Percentiles rank a stretch among this genome's conserved stretches.
Conservation (phyloP, 257 asterid species). For the Primulina tabacum region DNA sequence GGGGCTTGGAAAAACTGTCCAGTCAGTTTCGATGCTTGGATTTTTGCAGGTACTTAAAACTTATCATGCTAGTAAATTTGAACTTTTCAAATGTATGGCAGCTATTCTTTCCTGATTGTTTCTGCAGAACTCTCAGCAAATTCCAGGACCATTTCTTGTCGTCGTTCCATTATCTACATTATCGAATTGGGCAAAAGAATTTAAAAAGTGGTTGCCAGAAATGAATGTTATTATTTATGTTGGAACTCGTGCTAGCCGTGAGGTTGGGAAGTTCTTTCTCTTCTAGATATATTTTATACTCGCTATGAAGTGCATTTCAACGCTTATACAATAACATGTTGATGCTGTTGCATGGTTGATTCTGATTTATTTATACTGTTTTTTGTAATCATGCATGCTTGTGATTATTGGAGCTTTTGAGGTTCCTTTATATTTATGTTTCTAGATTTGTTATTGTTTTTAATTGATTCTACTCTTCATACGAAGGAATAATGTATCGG, state of each 20-base stretch:
- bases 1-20: conserved; percentile 99
- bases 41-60: conserved; percentile 72
- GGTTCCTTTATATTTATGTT: background rate
- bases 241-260: conserved; percentile 98
- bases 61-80: conserved; percentile 17
- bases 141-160: conserved; percentile 96
- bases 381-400: conserved; percentile 9
- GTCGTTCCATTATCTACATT: conserved; percentile 96
- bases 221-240: conserved; percentile 87
- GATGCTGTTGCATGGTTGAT: conserved; percentile 9
- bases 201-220: conserved; percentile 89
- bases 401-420: background rate
- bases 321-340: background rate
- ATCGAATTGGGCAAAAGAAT: conserved; percentile 99
- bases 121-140: conserved; percentile 85
- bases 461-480: background rate
- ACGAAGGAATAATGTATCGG: conserved; percentile 2
- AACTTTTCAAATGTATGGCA: conserved; percentile 15
- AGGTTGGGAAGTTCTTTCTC: conserved; percentile 46
- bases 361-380: background rate
- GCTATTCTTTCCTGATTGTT: conserved; percentile 22
- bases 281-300: conserved; percentile 7
- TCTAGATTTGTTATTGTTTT: conserved; percentile 6
- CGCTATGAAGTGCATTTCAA: conserved; percentile 11
- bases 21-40: conserved; percentile 98